phyloP scores from a whole-genome alignment of 495 filamentous ascomycete genomes.

The Penicillium ucsense region DNA sequence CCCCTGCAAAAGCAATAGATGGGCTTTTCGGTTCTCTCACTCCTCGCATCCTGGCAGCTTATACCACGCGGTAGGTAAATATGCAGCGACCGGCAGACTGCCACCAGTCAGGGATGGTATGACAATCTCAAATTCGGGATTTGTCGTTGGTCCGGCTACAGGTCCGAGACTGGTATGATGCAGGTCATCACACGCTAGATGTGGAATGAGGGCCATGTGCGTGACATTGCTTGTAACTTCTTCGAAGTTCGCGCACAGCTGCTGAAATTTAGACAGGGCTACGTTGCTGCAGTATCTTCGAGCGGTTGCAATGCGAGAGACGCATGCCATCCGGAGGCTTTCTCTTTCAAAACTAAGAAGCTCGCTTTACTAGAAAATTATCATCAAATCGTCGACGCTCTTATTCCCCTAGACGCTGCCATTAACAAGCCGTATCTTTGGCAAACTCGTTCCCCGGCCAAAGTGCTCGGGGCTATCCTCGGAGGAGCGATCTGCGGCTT shows the following conservation, averaged over 20 bases:
- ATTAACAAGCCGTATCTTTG: not conserved
- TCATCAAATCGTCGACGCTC: not conserved
- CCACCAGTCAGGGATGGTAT: not conserved
- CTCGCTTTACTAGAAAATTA: not conserved
- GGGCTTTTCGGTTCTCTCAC: not conserved
- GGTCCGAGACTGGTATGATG: not conserved
- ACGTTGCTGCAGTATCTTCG: not conserved
- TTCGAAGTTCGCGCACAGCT: not conserved
- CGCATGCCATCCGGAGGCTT: not conserved
- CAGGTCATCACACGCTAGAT: not conserved
- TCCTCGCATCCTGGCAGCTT: not conserved
- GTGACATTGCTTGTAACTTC: not conserved
- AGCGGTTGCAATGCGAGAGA: not conserved
- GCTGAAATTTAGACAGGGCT: not conserved
- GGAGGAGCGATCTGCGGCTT: not conserved
- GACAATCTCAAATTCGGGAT: not conserved
- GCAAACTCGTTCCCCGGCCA: slow-evolving; percentile 1
- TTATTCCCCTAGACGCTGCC: not conserved
- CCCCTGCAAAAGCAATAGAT: slow-evolving; percentile 18
- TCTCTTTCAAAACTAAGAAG: not conserved
- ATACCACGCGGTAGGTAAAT: not conserved
- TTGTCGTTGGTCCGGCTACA: not conserved
- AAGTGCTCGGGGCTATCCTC: not conserved
- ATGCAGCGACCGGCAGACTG: not conserved
- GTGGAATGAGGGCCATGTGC: not conserved